These are phyloP conservation scores for Arabidopsis suecica DNA, from an alignment of 345 rosid genomes.

Conservation along the genomic window DNA sequence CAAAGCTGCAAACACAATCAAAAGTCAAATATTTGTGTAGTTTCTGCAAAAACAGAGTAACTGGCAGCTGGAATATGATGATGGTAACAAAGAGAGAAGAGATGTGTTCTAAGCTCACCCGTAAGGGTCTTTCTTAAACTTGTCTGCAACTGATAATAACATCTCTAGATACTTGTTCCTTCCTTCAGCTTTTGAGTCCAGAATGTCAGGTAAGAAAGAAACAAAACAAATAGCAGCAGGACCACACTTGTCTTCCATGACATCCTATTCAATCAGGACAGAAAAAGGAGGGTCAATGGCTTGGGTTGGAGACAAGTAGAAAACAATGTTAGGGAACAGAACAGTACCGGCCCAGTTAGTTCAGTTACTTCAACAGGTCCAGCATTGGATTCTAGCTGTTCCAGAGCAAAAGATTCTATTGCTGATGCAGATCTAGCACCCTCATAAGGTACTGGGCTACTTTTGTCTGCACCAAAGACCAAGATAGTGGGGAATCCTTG, in stretches of 20 bases:
- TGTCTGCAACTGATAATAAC: slow-evolving; percentile 81
- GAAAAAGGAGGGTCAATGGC: slow-evolving; percentile 9
- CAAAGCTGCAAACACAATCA: slow-evolving; percentile 61
- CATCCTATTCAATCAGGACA: slow-evolving; percentile 54
- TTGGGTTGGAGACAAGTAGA: slow-evolving; percentile 1
- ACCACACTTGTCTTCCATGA: slow-evolving; percentile 88
- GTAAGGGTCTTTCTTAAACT: slow-evolving; percentile 84
- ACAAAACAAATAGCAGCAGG: slow-evolving; percentile 95
- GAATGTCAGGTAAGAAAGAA: slow-evolving; percentile 91
- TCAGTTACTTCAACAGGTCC: slow-evolving; percentile 91
- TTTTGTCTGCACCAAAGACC: slow-evolving; percentile 92
- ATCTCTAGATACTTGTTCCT: slow-evolving; percentile 80
- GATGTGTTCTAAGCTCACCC: slow-evolving; percentile 51
- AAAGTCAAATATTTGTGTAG: neutral
- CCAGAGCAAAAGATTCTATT: slow-evolving; percentile 86
- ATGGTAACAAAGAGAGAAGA: neutral
- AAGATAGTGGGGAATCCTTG: slow-evolving; percentile 97
- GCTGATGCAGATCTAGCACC: slow-evolving; percentile 93
- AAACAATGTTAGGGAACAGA: slow-evolving; percentile 12
- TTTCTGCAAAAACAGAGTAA: neutral
- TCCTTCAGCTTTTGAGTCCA: slow-evolving; percentile 97
- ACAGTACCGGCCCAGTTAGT: slow-evolving; percentile 72
- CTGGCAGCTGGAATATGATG: slow-evolving; percentile 10
- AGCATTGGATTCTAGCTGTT: slow-evolving; percentile 80
- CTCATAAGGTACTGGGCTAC: slow-evolving; percentile 74